Conservation (phyloP, 768 basidiomycete genomes). For the Pleurotus platypus region DNA sequence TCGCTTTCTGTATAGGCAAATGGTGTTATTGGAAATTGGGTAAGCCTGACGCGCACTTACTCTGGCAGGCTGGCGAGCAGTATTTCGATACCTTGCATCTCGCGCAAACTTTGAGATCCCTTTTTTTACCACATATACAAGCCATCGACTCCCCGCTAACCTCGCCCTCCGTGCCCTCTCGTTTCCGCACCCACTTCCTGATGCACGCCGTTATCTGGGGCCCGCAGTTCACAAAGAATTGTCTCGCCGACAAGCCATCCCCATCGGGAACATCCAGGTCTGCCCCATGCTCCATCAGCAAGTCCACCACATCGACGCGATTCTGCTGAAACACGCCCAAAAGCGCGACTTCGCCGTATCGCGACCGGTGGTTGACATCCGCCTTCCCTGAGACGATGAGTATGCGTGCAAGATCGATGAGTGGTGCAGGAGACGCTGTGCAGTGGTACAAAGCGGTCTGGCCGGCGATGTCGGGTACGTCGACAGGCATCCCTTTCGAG, state of each 20-base stretch:
- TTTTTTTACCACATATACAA: constrained; percentile 35
- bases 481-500: constrained; percentile 32
- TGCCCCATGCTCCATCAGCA: constrained; percentile 48
- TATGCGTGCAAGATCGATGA: constrained; percentile 28
- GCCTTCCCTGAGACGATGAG: constrained; percentile 42
- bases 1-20: constrained; percentile 30
- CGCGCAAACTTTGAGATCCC: constrained; percentile 36
- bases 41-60: constrained; percentile 26
- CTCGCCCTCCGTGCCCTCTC: constrained; percentile 34
- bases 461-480: constrained; percentile 42
- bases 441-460: constrained; percentile 49
- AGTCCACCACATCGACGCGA: constrained; percentile 29
- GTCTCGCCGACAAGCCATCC: constrained; percentile 30
- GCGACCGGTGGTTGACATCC: constrained; percentile 44
- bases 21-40: not conserved
- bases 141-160: constrained; percentile 37
- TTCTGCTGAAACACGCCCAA: constrained; percentile 27
- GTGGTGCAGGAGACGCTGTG: constrained; percentile 22
- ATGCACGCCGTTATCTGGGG: constrained; percentile 41
- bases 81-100: constrained; percentile 45
- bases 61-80: constrained; percentile 53
- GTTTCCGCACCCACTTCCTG: constrained; percentile 42
- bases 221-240: constrained; percentile 30
- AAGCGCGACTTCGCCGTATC: constrained; percentile 44
- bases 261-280: constrained; percentile 36